Evolutionary conservation across 257 asterid genomes (phyloP), one percentile per base, ranked within the genome.

Genomic region (Linderniella brevidens): DNA sequence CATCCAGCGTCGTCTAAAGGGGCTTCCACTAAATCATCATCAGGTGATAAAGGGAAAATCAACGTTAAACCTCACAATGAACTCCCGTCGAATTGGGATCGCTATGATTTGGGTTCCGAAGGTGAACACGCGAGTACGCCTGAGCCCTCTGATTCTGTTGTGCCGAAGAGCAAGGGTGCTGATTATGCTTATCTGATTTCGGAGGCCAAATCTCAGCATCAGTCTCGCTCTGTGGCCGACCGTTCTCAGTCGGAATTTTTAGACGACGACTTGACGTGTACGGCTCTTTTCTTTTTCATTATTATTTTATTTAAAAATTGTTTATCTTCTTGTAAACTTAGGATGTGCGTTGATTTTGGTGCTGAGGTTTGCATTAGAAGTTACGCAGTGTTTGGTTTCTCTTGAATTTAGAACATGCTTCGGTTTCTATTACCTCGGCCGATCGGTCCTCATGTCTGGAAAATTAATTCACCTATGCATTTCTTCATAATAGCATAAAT

Each of bases 11-110:
- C 32, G 32, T 59, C 65, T 0, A 82, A 79, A 65, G 62, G 46
- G n/a, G 46, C 80, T 55, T 44, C 75, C 14, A 41, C n/a, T 46
- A 11, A 20, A 58, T 63, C 54, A 58, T 63, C 54, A 44, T 59
- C 80, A 13, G 69, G 53, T 56, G 41, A 56, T 54, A 74, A 72
- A 69, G 79, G 73, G 65, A 65, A 62, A 44, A 72, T 69, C 56
- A 67, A 64, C 58, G 75, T 44, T 17, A 64, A 62, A 47, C 79
- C 61, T 42, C 38, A 69, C 10, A 75, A 50, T 41, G 53, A 55
- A 9, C 87, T 82, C 37, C 95, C 93, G 3, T 82, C 93, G 10
- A 86, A 82, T 64, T 86, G 93, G 93, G 83, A 70, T 58, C 87
- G 94, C 17, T 82, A 82, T 49, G 69, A 58, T 55, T 56, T 56